A percentile compares a stretch with the other conserved stretches of the same genome.
phyloP scores from a whole-genome alignment of 225 moss, liverwort and hornwort genomes.

The Anthoceros angustus region DNA sequence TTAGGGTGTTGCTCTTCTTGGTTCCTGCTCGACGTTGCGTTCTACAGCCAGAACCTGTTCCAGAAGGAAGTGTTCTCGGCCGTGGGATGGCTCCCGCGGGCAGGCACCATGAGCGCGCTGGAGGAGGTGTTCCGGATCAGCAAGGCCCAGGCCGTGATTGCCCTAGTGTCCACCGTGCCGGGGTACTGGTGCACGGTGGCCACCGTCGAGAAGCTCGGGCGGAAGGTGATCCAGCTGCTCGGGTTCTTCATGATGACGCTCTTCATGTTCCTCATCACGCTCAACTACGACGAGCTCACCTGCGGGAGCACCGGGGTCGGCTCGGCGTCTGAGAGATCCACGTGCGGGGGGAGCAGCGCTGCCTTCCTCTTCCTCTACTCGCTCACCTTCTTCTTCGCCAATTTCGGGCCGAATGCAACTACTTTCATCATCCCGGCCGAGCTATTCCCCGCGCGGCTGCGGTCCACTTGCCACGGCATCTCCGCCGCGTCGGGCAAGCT shows the following conservation, averaged over 20 bases:
- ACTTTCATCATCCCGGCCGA: constrained; percentile 44
- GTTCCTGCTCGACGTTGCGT: constrained; percentile 22
- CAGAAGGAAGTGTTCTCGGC: constrained; percentile 35
- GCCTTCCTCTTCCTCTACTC: constrained; percentile 35
- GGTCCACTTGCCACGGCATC: constrained; percentile 29
- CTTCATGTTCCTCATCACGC: constrained; percentile 46
- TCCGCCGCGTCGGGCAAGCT: constrained; percentile 16
- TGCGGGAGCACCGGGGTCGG: constrained; percentile 10
- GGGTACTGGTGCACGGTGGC: constrained; percentile 32
- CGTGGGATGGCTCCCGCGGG: constrained; percentile 32
- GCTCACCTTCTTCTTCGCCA: constrained; percentile 37
- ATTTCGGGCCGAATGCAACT: constrained; percentile 40
- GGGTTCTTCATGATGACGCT: constrained; percentile 65
- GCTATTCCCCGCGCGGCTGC: constrained; percentile 29
- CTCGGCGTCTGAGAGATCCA: background rate
- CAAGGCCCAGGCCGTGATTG: constrained; percentile 33
- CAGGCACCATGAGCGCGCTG: constrained; percentile 22
- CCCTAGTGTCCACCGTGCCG: constrained; percentile 23
- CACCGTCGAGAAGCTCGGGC: constrained; percentile 29
- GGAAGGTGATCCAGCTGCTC: constrained; percentile 48
- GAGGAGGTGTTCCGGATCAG: constrained; percentile 25
- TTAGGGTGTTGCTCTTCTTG: constrained; percentile 18
- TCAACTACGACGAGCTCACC: constrained; percentile 34
- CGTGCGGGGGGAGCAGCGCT: constrained; percentile 33
- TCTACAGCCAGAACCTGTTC: constrained; percentile 15